Evolutionary conservation across 805 yeast species (phyloP), one percentile per base, ranked within the genome.

Genomic region (Tetrapisispora pingtungensis): DNA sequence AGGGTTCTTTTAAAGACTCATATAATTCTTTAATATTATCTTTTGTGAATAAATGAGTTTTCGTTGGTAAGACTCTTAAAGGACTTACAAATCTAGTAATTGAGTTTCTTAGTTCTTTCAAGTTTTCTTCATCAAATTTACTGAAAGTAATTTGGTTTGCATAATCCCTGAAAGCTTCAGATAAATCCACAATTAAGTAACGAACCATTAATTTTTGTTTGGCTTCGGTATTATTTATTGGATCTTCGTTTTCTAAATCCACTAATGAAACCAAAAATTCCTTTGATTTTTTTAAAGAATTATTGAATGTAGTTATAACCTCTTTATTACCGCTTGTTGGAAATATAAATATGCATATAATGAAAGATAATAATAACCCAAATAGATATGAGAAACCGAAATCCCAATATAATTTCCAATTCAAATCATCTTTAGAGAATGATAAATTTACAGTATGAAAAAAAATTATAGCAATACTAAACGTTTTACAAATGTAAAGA

Each of bases 351-450:
- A 64, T 32, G 35, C 71, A 67, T 2, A 68, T 61, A 1, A 62
- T 20, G 12, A 71, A 44, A 0, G 73, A 65, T 1, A 71, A 41
- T 14, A 67, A 30, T 3, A 71, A 44, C 1, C 78, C 78, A 50
- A 72, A 69, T 0, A 68, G 46, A 46, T 69, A 72, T 0, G 78
- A 74, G 7, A 73, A 61, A 4, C 68, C 68, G 48, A 71, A 65
- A 41, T 72, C 65, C 70, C 73, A 65, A 41, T 54, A 56, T 44
- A 58, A 42, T 22, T 50, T 49, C 72, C 73, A 68, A n/a, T 60
- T 42, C 33, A 58, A 49, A 2, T 48, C 45, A 13, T 46, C 24
- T 33, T 47, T 47, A 7, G 54, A 45, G 19, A 35, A 41, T 7
- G 49, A 54, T 17, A 60, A 27, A 10, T 53, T 48, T 10, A 61